Percentiles rank a stretch among this genome's conserved stretches.
Conservation (phyloP, 768 basidiomycete genomes). For the Serpula lacrymans region DNA sequence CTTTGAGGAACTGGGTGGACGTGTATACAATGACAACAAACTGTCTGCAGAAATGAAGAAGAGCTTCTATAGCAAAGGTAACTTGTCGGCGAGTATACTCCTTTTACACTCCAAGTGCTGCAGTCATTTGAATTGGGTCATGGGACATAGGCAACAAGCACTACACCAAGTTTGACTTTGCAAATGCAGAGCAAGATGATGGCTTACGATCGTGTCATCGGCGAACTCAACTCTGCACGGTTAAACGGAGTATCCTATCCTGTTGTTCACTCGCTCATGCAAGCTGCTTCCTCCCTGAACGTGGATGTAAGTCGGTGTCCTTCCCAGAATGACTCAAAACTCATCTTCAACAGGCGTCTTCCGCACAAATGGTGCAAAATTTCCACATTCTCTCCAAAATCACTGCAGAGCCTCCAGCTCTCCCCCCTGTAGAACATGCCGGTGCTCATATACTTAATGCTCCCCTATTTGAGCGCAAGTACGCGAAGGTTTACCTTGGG, state of each 20-base stretch:
- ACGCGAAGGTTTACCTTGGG: slow-evolving; percentile 70
- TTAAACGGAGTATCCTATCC: slow-evolving; percentile 72
- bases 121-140: slow-evolving; percentile 2
- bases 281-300: slow-evolving; percentile 59
- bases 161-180: slow-evolving; percentile 55
- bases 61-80: slow-evolving; percentile 54
- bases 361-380: slow-evolving; percentile 62
- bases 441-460: slow-evolving; percentile 81
- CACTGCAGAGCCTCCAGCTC: slow-evolving; percentile 68
- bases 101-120: background rate
- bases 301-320: slow-evolving; percentile 49
- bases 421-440: slow-evolving; percentile 76
- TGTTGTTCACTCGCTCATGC: slow-evolving; percentile 66
- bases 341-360: slow-evolving; percentile 36
- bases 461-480: slow-evolving; percentile 77
- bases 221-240: slow-evolving; percentile 72
- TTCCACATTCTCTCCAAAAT: slow-evolving; percentile 77
- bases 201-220: slow-evolving; percentile 84
- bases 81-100: slow-evolving; percentile 43
- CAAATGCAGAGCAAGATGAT: slow-evolving; percentile 96
- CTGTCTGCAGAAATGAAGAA: slow-evolving; percentile 60
- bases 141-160: slow-evolving; percentile 33
- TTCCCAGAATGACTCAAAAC: too few relatives aligned
- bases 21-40: slow-evolving; percentile 52
- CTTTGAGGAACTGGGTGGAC: slow-evolving; percentile 84